phyloP scores from a whole-genome alignment of 1,284 basidiomycete species.

The Irpex sp. region DNA sequence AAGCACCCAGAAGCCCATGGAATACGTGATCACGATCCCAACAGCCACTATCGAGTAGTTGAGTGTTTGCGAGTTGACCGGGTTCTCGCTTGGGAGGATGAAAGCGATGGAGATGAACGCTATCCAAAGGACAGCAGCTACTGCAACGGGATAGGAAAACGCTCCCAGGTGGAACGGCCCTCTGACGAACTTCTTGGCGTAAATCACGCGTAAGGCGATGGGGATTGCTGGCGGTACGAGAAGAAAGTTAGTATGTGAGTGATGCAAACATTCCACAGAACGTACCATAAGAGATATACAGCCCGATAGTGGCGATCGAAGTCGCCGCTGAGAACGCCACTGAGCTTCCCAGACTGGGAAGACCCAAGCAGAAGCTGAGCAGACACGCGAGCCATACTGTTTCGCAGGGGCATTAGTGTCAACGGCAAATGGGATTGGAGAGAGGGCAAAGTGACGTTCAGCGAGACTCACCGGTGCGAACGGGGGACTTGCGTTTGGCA shows the following conservation, averaged over 20 bases:
- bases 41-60: constrained; percentile 76
- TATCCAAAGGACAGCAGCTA: constrained; percentile 55
- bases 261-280: not conserved
- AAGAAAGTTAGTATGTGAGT: not conserved
- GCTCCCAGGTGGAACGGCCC: constrained; percentile 71
- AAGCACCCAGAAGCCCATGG: constrained; percentile 61
- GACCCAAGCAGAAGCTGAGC: constrained; percentile 69
- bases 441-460: not conserved
- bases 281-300: constrained; percentile 71
- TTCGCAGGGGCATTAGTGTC: not conserved
- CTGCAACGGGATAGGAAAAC: constrained; percentile 57
- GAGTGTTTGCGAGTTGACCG: constrained; percentile 64
- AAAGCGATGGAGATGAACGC: constrained; percentile 63
- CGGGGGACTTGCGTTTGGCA: constrained; percentile 53
- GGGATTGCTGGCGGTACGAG: constrained; percentile 47
- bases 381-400: constrained; percentile 75
- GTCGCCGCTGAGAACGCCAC: constrained; percentile 77
- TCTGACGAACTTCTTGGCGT: constrained; percentile 53
- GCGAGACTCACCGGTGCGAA: constrained; percentile 53
- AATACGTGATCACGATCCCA: constrained; percentile 62
- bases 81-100: constrained; percentile 64
- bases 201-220: constrained; percentile 61
- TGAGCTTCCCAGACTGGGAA: constrained; percentile 66
- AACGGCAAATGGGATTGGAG: not conserved
- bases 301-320: constrained; percentile 71